Base-by-base conservation (phyloP, 78 protist genomes). In the Emiliania huxleyi region DNA sequence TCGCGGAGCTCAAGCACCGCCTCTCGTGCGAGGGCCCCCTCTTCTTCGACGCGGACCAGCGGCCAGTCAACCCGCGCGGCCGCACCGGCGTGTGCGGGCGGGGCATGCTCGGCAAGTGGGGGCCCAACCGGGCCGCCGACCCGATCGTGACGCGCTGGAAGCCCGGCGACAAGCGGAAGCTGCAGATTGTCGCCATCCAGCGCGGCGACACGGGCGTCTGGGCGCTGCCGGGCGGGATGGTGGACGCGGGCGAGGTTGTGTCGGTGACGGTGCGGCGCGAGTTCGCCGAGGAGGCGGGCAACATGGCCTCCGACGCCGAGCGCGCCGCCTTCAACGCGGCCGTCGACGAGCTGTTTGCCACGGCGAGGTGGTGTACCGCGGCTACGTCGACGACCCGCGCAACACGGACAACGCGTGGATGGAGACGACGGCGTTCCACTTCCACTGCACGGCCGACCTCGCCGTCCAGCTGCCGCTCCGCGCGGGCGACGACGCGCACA, bases 371-470 rank as follows among this genome's bases (percentile, higher is more conserved):
- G 89, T 44, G 35, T 81, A 81, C 55, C 18, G 5, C 2, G 95
- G 95, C 56, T 94, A 94, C 83, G 95, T 94, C 21, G 95, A 94
- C 69, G 95, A 94, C 40, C 95, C 95, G 25, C 91, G 95, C 48
- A 89, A 46, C 37, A 89, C 91, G 48, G 91, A 89, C 94, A 19
- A 90, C 84, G 89, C 93, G 11, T 94, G 95, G 95, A 94, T 94
- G 90, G 95, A 94, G 90, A 94, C 95, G 69, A 87, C 89, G 12
- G 95, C 95, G 26, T 90, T 84, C 69, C 85, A 91, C 79, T 91
- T 94, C 56, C 95, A 94, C 46, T 77, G 85, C 46, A 26, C 3
- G 23, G 56, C 38, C 25, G 56, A 40, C 0, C 89, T 44, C 35
- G 35, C 40, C 19, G 21, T 2, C 29, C 33, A 22, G 46, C 87